These are phyloP conservation scores for Metschnikowia santaceciliae DNA, from an alignment of 805 yeast genomes.

Conservation along the genomic window DNA sequence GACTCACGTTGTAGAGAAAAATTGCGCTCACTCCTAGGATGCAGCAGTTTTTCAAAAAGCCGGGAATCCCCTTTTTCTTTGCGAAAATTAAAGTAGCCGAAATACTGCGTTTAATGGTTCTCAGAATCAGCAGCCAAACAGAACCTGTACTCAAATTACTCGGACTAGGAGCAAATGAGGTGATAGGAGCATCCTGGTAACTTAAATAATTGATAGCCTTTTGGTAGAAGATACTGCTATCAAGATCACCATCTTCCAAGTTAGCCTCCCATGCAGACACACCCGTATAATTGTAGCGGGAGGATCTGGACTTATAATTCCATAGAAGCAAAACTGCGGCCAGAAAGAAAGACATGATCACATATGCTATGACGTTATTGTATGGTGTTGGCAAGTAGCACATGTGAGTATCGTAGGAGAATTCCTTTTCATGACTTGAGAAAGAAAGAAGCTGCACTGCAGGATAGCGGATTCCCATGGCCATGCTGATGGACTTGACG, in stretches of 20 bases:
- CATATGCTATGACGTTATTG: slow-evolving; percentile 35
- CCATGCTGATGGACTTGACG: slow-evolving; percentile 39
- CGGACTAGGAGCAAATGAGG: slow-evolving; percentile 1
- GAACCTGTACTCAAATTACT: not conserved
- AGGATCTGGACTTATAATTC: slow-evolving; percentile 26
- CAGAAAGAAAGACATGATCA: slow-evolving; percentile 31
- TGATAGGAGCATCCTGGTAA: slow-evolving; percentile 25
- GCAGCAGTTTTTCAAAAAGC: slow-evolving; percentile 9
- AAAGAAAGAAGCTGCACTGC: slow-evolving; percentile 39
- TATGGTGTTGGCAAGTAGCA: slow-evolving; percentile 49
- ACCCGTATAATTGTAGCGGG: slow-evolving; percentile 24
- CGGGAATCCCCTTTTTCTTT: not conserved
- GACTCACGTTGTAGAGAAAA: slow-evolving; percentile 2
- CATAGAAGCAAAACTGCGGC: slow-evolving; percentile 27
- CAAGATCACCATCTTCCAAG: slow-evolving; percentile 11
- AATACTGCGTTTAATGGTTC: not conserved
- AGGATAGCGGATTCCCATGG: slow-evolving; percentile 38
- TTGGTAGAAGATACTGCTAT: slow-evolving; percentile 16
- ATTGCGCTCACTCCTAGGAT: slow-evolving; percentile 7
- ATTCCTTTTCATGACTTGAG: slow-evolving; percentile 5
- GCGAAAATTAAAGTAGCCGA: not conserved
- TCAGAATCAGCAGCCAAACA: not conserved
- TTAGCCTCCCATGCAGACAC: slow-evolving; percentile 1
- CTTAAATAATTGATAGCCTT: slow-evolving; percentile 28
- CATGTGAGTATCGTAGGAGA: slow-evolving; percentile 33